Percentiles rank a stretch among this genome's conserved stretches.
Evolutionary conservation across 805 yeast species (phyloP).

Genomic region (Hanseniaspora valbyensis): DNA sequence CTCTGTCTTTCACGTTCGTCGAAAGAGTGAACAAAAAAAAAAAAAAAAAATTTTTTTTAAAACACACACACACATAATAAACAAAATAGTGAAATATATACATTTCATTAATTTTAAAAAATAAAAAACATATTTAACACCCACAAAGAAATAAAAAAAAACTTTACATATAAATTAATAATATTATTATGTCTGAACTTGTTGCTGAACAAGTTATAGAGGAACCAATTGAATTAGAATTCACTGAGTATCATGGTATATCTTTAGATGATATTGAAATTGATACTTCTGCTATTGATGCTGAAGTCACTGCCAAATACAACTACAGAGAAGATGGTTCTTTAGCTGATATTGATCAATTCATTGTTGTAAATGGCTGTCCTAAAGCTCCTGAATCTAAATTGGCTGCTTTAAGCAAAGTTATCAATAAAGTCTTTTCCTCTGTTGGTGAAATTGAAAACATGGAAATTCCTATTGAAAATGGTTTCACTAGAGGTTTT

Average conservation of each 20-base stretch:
- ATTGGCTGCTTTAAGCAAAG: conserved; percentile 72
- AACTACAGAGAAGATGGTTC: conserved; percentile 33
- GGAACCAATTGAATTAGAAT: not conserved
- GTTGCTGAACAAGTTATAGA: not conserved
- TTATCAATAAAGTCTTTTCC: conserved; percentile 66
- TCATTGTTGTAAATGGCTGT: conserved; percentile 84
- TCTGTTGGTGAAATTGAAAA: conserved; percentile 70
- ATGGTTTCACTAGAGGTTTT: conserved; percentile 75
- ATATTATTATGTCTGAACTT: conserved; percentile 15
- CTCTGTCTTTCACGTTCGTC: too few species aligned
- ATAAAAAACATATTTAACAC: too few species aligned
- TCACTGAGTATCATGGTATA: conserved; percentile 27
- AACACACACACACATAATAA: too few species aligned
- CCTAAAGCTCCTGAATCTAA: conserved; percentile 90
- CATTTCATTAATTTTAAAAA: too few species aligned
- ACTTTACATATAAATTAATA: conserved; percentile 15
- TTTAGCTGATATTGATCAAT: conserved; percentile 51
- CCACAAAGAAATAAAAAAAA: not conserved
- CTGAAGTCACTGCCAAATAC: conserved; percentile 43
- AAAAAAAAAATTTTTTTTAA: too few species aligned
- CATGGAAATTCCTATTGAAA: conserved; percentile 69
- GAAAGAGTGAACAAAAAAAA: too few species aligned
- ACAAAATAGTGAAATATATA: too few species aligned
- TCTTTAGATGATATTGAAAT: conserved; percentile 39
- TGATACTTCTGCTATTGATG: conserved; percentile 74